Conservation (phyloP, 1,139 yeast species). For the Hyphopichia buzzinii region DNA sequence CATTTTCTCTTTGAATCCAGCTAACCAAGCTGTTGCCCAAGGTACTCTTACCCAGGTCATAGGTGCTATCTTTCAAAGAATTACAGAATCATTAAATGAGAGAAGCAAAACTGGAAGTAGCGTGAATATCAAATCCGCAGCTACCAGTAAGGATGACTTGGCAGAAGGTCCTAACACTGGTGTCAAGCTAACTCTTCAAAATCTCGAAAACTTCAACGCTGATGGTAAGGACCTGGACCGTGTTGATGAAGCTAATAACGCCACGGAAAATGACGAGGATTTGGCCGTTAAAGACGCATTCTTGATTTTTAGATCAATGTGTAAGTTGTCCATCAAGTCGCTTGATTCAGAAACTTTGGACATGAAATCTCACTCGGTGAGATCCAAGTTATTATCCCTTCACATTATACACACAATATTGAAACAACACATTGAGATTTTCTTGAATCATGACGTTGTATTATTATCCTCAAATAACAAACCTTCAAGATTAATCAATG, state of each 20-base stretch:
- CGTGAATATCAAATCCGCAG: slow-evolving; percentile 18
- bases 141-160: slow-evolving; percentile 19
- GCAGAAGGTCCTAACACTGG: slow-evolving; percentile 13
- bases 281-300: slow-evolving; percentile 86
- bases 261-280: slow-evolving; percentile 56
- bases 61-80: slow-evolving; percentile 78
- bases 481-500: slow-evolving; percentile 63
- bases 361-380: slow-evolving; percentile 85
- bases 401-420: slow-evolving; percentile 86
- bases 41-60: slow-evolving; percentile 92
- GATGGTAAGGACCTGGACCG: slow-evolving; percentile 49
- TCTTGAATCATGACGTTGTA: slow-evolving; percentile 62
- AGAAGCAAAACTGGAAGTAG: slow-evolving; percentile 18
- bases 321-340: slow-evolving; percentile 83
- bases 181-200: slow-evolving; percentile 52
- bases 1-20: slow-evolving; percentile 73
- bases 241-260: slow-evolving; percentile 47
- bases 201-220: slow-evolving; percentile 54
- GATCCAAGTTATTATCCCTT: slow-evolving; percentile 85
- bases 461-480: slow-evolving; percentile 60
- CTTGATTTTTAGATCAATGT: slow-evolving; percentile 88
- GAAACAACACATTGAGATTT: slow-evolving; percentile 81
- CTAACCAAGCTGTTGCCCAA: slow-evolving; percentile 93
- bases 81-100: slow-evolving; percentile 32
- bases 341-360: slow-evolving; percentile 71